phyloP scores from a whole-genome alignment of 768 basidiomycete species.

The Grammothele lineata region DNA sequence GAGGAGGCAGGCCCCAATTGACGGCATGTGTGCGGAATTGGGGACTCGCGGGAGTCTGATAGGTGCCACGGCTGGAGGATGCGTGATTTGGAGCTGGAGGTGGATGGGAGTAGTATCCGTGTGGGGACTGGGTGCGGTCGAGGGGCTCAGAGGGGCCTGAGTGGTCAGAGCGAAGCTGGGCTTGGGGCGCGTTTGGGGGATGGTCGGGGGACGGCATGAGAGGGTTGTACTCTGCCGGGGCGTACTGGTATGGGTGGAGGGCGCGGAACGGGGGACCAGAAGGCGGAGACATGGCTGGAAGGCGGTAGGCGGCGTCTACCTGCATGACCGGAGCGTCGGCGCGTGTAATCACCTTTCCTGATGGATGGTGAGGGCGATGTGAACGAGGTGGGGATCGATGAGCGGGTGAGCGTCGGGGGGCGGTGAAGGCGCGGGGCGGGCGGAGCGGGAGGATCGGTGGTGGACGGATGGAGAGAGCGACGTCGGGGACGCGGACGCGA shows the following conservation, averaged over 20 bases:
- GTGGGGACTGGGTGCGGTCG: constrained; percentile 34
- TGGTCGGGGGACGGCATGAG: constrained; percentile 18
- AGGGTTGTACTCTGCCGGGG: constrained; percentile 15
- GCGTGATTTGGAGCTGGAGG: constrained; percentile 6
- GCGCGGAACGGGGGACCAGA: constrained; percentile 13
- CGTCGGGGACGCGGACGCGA: not conserved
- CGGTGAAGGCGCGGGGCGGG: not conserved
- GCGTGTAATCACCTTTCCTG: constrained; percentile 12
- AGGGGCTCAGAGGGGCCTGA: constrained; percentile 11
- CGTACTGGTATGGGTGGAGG: constrained; percentile 16
- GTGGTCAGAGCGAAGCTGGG: constrained; percentile 8
- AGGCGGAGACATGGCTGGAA: constrained; percentile 13
- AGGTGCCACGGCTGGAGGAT: constrained; percentile 15
- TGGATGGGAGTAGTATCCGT: constrained; percentile 15
- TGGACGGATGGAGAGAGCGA: not conserved
- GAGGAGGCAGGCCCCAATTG: constrained; percentile 10
- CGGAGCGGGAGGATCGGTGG: not conserved
- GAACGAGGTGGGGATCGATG: constrained; percentile 9
- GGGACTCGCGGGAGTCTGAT: constrained; percentile 5
- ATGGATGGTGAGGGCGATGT: constrained; percentile 6
- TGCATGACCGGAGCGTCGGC: constrained; percentile 13
- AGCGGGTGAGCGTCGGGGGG: not conserved
- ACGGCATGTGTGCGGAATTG: constrained; percentile 16
- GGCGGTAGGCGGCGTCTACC: constrained; percentile 16
- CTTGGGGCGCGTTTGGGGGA: constrained; percentile 7